A percentile compares a stretch with the other conserved stretches of the same genome.
Conservation (phyloP, 2,329 filamentous ascomycete species). For the Coniochaeta sp. region DNA sequence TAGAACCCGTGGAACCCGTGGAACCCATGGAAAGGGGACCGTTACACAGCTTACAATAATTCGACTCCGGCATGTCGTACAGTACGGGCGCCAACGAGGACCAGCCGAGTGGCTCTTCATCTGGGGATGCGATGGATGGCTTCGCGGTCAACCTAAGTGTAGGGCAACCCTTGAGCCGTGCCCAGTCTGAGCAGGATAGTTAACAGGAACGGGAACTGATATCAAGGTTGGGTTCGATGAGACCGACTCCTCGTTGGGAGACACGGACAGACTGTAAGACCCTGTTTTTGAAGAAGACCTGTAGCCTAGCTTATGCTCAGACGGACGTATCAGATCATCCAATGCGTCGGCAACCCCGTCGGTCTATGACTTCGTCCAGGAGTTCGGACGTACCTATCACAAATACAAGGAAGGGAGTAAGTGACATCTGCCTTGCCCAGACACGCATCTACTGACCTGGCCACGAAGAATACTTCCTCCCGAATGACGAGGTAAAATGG, state of each 20-base stretch:
- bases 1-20: too few relatives aligned
- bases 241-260: neutral
- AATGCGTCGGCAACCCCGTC: neutral
- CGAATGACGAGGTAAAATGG: neutral
- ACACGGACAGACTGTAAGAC: neutral
- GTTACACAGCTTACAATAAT: too few relatives aligned
- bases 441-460: too few relatives aligned
- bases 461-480: neutral
- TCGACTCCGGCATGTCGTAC: too few relatives aligned
- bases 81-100: too few relatives aligned
- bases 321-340: neutral
- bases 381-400: neutral
- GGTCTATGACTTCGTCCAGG: neutral
- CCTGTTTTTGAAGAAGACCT: neutral
- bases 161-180: neutral
- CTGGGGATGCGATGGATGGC: neutral
- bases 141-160: neutral
- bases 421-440: too few relatives aligned
- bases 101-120: too few relatives aligned
- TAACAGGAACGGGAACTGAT: neutral
- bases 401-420: neutral
- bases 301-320: neutral
- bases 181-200: neutral
- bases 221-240: neutral
- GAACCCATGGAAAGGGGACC: too few relatives aligned